Conservation (phyloP, 1,139 yeast genomes). For the Suhomyces bribrorum region DNA sequence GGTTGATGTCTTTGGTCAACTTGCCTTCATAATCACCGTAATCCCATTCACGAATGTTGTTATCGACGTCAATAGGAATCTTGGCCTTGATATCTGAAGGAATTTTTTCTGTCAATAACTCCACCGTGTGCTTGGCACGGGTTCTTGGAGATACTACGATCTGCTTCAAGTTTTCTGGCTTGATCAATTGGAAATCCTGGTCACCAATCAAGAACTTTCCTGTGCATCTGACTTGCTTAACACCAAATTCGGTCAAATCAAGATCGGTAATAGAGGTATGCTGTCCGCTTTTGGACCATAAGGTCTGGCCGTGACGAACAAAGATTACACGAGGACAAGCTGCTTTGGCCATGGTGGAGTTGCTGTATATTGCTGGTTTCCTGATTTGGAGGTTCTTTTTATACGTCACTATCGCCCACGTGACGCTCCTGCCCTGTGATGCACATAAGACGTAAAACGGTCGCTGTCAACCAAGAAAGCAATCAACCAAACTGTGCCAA, state of each 20-base stretch:
- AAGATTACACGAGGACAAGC: slow-evolving; percentile 73
- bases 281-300: slow-evolving; percentile 93
- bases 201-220: slow-evolving; percentile 69
- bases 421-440: too few species aligned
- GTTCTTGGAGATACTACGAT: slow-evolving; percentile 77
- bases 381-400: too few species aligned
- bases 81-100: slow-evolving; percentile 47
- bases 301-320: slow-evolving; percentile 89
- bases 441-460: too few species aligned
- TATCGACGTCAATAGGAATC: slow-evolving; percentile 55
- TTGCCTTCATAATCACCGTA: slow-evolving; percentile 95
- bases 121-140: slow-evolving; percentile 75
- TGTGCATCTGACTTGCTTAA: slow-evolving; percentile 69
- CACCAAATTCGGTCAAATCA: slow-evolving; percentile 76
- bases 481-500: too few species aligned
- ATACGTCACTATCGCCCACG: too few species aligned
- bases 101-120: slow-evolving; percentile 53
- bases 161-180: slow-evolving; percentile 61
- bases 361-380: too few species aligned
- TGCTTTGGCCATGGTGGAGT: slow-evolving; percentile 6
- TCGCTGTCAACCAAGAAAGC: too few species aligned
- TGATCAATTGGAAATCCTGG: slow-evolving; percentile 53
- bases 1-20: slow-evolving; percentile 63
- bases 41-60: slow-evolving; percentile 88
- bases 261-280: slow-evolving; percentile 86